Evolutionary conservation across 1,284 basidiomycete genomes (phyloP).

Genomic region (Ceratobasidium sp.): DNA sequence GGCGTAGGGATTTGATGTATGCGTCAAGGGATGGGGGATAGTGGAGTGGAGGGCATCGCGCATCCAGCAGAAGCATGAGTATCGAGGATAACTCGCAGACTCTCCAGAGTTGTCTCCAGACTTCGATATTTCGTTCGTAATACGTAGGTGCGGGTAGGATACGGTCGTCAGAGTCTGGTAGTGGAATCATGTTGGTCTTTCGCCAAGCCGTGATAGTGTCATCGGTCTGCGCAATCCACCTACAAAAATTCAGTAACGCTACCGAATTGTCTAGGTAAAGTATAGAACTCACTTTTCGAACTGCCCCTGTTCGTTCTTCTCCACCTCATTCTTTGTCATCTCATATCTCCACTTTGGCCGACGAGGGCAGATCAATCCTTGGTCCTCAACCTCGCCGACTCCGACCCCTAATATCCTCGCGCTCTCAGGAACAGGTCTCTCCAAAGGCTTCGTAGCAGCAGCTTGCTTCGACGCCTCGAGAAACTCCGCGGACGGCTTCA

Average conservation of each 20-base stretch:
- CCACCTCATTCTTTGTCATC: constrained; percentile 87
- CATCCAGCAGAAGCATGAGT: constrained; percentile 85
- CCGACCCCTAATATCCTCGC: constrained; percentile 53
- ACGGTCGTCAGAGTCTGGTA: constrained; percentile 28
- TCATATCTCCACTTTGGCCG: constrained; percentile 86
- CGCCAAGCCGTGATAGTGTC: constrained; percentile 66
- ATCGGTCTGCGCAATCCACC: constrained; percentile 68
- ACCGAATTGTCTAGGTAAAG: neutral
- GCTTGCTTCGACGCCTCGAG: constrained; percentile 69
- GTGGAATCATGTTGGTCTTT: constrained; percentile 49
- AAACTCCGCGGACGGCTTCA: constrained; percentile 70
- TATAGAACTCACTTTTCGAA: constrained; percentile 69
- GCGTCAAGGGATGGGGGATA: constrained; percentile 61
- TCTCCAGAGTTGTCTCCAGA: constrained; percentile 94
- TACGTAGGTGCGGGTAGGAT: constrained; percentile 68
- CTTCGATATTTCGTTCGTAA: constrained; percentile 90
- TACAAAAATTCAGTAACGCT: neutral
- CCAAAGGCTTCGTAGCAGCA: constrained; percentile 65
- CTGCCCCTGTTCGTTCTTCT: constrained; percentile 81
- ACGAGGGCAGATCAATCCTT: constrained; percentile 65
- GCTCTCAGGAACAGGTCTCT: constrained; percentile 66
- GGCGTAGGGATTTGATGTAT: constrained; percentile 58
- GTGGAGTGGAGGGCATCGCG: constrained; percentile 78
- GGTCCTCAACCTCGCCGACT: constrained; percentile 43
- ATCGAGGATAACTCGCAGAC: constrained; percentile 88